Evolutionary conservation across 495 filamentous ascomycete species (phyloP), one percentile per base, ranked within the genome.

Genomic region (Neurospora tetraspora): DNA sequence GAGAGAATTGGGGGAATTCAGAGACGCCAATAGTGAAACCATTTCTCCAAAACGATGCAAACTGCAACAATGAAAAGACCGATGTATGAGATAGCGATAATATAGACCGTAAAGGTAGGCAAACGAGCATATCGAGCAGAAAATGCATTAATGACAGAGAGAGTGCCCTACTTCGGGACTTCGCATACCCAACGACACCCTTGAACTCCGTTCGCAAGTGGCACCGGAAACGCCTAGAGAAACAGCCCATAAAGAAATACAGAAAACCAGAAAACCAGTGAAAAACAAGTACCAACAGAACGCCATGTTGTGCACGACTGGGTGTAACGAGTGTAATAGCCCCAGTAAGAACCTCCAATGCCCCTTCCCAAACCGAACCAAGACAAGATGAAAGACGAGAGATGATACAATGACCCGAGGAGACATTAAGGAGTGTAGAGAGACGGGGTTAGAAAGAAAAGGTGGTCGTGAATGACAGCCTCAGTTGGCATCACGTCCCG

Each of bases 401-500:
- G 42, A 65, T 71, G 73, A 76, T n/a, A 70, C 18, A 59, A 59
- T n/a, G 39, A 69, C 36, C 12, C 27, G 40, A 40, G 16, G 34
- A 72, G 61, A 40, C 4, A 71, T 37, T 68, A 71, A 71, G 37
- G 27, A 40, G 23, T 36, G 39, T 70, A 47, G 47, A 72, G 69
- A 65, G 5, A 61, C 45, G 38, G 34, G 37, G 20, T 9, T 4
- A 36, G 6, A 65, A 53, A 6, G 39, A 42, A 10, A 61, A 5
- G 20, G 7, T 18, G 34, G 31, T 23, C 4, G 20, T 2, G 39
- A 31, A 12, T 71, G 34, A 53, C 16, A 27, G 45, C 74, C 69
- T 36, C 72, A 68, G n/a, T 74, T 75, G 16, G 42, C 16, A 27
- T 40, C 69, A 38, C 68, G 72, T 40, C 70, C 73, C 38, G 75